These are phyloP conservation scores for Nicotiana obtusifolia DNA, from an alignment of 257 asterid genomes.

Conservation along the genomic window DNA sequence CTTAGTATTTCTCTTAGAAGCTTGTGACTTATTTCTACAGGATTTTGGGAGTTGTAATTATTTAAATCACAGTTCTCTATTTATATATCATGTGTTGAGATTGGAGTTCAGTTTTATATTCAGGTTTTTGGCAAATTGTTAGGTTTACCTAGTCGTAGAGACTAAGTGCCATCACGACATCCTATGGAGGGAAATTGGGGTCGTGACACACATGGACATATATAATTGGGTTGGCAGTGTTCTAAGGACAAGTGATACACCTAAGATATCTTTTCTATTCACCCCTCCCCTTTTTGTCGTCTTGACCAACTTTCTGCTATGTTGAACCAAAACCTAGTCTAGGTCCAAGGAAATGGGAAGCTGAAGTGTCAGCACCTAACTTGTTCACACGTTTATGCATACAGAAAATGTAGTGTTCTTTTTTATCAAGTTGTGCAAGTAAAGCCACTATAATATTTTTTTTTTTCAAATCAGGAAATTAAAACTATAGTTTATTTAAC, in stretches of 20 bases:
- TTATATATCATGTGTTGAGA: too few relatives aligned
- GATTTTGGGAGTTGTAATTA: too few relatives aligned
- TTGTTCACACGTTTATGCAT: not conserved
- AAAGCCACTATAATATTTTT: not conserved
- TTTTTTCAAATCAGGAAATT: not conserved
- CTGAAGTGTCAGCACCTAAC: not conserved
- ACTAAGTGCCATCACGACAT: too few relatives aligned
- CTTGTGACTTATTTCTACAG: too few relatives aligned
- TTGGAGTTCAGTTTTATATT: too few relatives aligned
- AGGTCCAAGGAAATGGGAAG: constrained; percentile 9
- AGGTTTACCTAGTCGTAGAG: too few relatives aligned
- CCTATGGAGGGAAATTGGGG: too few relatives aligned
- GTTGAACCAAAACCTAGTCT: not conserved
- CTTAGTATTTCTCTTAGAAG: too few relatives aligned
- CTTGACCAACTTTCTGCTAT: not conserved
- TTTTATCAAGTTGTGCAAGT: too few relatives aligned
- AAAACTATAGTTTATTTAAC: not conserved
- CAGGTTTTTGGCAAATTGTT: too few relatives aligned
- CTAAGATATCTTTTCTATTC: not conserved
- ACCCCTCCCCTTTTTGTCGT: not conserved
- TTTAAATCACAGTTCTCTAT: too few relatives aligned
- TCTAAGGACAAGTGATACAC: not conserved
- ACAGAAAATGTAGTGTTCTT: not conserved
- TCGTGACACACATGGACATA: not conserved
- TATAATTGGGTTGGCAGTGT: not conserved